These are phyloP conservation scores for Alternaria sp. DNA, from an alignment of 2,329 filamentous ascomycete genomes.

Conservation along the genomic window DNA sequence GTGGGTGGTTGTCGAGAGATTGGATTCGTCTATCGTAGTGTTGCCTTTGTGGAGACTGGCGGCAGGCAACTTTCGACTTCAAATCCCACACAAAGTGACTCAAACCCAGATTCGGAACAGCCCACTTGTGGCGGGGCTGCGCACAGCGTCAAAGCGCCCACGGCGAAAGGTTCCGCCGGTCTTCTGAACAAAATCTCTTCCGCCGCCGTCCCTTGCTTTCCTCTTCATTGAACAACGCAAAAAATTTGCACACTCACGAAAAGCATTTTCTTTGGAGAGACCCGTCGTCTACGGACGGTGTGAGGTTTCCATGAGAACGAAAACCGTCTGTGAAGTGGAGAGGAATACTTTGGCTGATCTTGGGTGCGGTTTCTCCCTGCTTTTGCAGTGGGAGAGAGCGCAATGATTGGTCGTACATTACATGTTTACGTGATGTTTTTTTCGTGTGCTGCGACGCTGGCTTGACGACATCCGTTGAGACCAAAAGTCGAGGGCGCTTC, in stretches of 20 bases:
- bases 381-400: slow-evolving; percentile 62
- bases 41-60: slow-evolving; percentile 15
- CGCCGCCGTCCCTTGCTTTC: slow-evolving; percentile 40
- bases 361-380: slow-evolving; percentile 65
- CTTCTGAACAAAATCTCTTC: slow-evolving; percentile 37
- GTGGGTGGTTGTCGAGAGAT: neutral
- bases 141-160: slow-evolving; percentile 12
- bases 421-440: neutral
- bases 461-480: neutral
- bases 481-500: neutral
- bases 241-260: slow-evolving; percentile 63
- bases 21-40: slow-evolving; percentile 6
- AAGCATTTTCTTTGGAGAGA: slow-evolving; percentile 65
- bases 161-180: slow-evolving; percentile 31
- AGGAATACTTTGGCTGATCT: slow-evolving; percentile 59
- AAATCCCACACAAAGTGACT: slow-evolving; percentile 45
- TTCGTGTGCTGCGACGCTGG: neutral
- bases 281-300: slow-evolving; percentile 48
- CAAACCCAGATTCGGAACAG: slow-evolving; percentile 47
- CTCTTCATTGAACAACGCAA: slow-evolving; percentile 65
- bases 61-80: slow-evolving; percentile 21
- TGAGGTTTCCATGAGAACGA: slow-evolving; percentile 63
- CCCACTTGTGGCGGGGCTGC: slow-evolving; percentile 36
- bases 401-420: slow-evolving; percentile 67
- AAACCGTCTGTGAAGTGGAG: slow-evolving; percentile 67